phyloP scores from a whole-genome alignment of 352 stramenopile species.

The Phytophthora pluvialis region DNA sequence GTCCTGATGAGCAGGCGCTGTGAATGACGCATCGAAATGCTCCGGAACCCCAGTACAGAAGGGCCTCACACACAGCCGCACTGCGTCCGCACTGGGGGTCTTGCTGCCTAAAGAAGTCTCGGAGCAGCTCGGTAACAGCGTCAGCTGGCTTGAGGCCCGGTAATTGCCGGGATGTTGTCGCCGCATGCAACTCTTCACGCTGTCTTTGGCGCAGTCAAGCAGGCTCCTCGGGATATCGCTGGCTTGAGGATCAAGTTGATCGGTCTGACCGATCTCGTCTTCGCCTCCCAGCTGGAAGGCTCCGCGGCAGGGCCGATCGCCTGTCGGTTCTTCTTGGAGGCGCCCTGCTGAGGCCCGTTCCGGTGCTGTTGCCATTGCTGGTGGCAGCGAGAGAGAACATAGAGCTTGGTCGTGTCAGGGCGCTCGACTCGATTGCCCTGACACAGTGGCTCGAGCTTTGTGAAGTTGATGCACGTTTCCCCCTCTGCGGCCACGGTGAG shows the following conservation, averaged over 20 bases:
- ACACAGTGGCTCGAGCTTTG: neutral
- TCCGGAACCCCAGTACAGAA: no score
- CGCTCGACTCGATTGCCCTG: neutral
- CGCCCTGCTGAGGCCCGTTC: neutral
- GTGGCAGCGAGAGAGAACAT: neutral
- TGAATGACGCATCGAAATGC: no score
- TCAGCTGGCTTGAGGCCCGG: neutral
- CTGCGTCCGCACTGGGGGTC: neutral
- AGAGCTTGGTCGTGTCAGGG: neutral
- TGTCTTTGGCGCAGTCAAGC: conserved; percentile 2
- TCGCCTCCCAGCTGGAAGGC: no score
- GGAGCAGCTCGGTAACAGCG: neutral
- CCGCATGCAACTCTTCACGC: neutral
- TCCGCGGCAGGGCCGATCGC: neutral
- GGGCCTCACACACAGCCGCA: neutral
- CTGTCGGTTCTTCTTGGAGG: neutral
- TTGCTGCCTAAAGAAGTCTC: neutral
- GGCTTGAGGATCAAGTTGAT: neutral
- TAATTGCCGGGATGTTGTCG: neutral
- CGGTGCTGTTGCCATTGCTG: neutral
- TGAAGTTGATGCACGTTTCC: neutral
- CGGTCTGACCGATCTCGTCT: no score
- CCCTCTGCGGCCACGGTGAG: neutral
- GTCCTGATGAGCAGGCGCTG: neutral
- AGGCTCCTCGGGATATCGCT: neutral